Base-by-base conservation (phyloP, 2,329 filamentous ascomycete species). In the Ceratocystis albifundus region DNA sequence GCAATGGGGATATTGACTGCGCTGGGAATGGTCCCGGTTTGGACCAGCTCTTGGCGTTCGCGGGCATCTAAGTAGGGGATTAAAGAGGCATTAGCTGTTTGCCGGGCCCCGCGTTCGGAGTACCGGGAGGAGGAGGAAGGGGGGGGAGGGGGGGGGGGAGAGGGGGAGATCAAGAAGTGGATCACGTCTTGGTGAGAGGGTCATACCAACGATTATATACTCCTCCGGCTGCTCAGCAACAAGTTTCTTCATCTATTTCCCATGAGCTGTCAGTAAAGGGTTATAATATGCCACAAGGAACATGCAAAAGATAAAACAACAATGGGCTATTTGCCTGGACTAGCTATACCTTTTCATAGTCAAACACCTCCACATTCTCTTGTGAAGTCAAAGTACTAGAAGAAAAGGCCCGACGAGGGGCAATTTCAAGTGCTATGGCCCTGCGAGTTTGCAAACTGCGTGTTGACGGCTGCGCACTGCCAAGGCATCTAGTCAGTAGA, bases 1-100 rank as follows among this genome's bases (percentile, higher is more conserved):
- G 80, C 83, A 69, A 97, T 81, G 63, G 94, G 93, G 62, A 99
- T 84, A 78, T 93, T 93, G 72, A 93, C 77, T 0, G 91, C 86
- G 59, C 83, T 83, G 0, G 94, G 94, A 72, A 99, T 96, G 69
- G 78, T 82, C 70, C 88, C 88, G 7, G 83, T 84, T 5, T 78
- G 74, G 63, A 76, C 71, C 68, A 88, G 82, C 74, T 94, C 90
- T 69, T 72, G 71, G 1, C 88, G 87, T 74, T 93, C 88, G 74
- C 89, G 88, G 64, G 87, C 83, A 75, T 92, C 88, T 82, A 68
- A n/a, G 7, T 5, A 12, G 2, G 7, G 45, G 28, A 32, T 17
- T 6, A 28, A 15, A 17, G 36, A 7, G 25, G 15, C 15, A 20
- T 61, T 25, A 63, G 17, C 25, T 30, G 22, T 36, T 22, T 17